phyloP scores from a whole-genome alignment of 1,284 basidiomycete species.

The Tetrapyrgos nigripes region DNA sequence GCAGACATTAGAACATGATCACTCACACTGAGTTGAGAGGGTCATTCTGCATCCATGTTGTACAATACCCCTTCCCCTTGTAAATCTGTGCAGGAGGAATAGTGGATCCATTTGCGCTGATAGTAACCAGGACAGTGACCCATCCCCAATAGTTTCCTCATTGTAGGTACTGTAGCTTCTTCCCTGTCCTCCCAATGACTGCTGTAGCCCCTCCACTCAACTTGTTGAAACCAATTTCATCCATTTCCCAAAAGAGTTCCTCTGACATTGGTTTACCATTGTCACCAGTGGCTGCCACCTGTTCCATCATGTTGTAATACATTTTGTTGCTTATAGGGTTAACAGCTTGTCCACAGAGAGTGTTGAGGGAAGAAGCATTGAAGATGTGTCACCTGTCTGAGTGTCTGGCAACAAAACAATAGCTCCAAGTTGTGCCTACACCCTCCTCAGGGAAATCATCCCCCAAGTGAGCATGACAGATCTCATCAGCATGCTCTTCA shows the following conservation, averaged over 20 bases:
- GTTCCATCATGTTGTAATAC: conserved; percentile 29
- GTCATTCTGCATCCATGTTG: conserved; percentile 44
- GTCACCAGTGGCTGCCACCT: not conserved
- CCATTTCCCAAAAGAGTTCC: not conserved
- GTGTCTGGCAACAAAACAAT: conserved; percentile 41
- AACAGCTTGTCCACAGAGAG: conserved; percentile 35
- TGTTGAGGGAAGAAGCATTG: conserved; percentile 38
- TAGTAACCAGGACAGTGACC: conserved; percentile 45
- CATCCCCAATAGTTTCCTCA: conserved; percentile 38
- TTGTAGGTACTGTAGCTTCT: conserved; percentile 39
- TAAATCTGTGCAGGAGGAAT: conserved; percentile 41
- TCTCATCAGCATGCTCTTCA: conserved; percentile 40
- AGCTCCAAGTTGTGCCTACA: conserved; percentile 44
- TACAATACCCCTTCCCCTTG: conserved; percentile 42
- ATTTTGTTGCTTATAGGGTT: conserved; percentile 40
- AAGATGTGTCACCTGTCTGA: conserved; percentile 27
- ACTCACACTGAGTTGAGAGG: conserved; percentile 43
- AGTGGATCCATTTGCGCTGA: conserved; percentile 41
- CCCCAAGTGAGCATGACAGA: conserved; percentile 32
- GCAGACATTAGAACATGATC: not conserved
- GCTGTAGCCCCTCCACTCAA: conserved; percentile 20
- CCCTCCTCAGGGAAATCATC: conserved; percentile 34
- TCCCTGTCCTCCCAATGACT: conserved; percentile 33
- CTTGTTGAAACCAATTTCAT: not conserved
- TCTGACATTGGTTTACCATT: not conserved